A percentile compares a stretch with the other conserved stretches of the same genome.
These are phyloP conservation scores for Penicillium salamii DNA, from an alignment of 495 filamentous ascomycete species.

Conservation along the genomic window DNA sequence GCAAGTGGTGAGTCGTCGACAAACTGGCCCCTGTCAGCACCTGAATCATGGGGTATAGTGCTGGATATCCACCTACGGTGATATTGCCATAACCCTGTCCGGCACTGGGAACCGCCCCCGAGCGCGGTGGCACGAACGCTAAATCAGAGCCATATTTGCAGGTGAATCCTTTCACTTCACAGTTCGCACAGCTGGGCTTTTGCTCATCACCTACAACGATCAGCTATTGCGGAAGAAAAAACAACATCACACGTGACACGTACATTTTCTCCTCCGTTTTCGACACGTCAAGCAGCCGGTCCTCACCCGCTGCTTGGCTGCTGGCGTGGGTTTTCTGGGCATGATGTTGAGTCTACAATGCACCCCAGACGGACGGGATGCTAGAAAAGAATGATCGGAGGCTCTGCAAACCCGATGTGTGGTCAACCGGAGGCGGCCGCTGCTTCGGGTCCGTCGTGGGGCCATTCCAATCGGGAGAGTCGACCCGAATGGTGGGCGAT, in stretches of 20 bases:
- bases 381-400: constrained; percentile 14
- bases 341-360: constrained; percentile 12
- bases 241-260: constrained; percentile 3
- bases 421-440: constrained; percentile 12
- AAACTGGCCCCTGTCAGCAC: constrained; percentile 16
- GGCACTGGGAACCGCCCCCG: constrained; percentile 6
- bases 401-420: constrained; percentile 17
- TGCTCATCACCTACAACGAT: constrained; percentile 22
- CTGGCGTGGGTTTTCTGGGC: constrained; percentile 27
- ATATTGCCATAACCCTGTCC: constrained; percentile 18
- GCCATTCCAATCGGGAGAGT: constrained; percentile 8
- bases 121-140: constrained; percentile 18
- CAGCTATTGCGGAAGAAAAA: not conserved
- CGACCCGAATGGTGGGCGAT: constrained; percentile 5
- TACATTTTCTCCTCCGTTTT: constrained; percentile 27
- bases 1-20: constrained; percentile 23
- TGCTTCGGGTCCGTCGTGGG: constrained; percentile 5
- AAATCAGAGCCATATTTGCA: constrained; percentile 27
- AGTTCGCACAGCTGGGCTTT: constrained; percentile 28
- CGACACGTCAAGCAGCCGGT: constrained; percentile 29
- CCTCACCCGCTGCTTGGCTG: constrained; percentile 24
- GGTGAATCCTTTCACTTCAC: constrained; percentile 25
- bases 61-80: constrained; percentile 11
- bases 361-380: constrained; percentile 14
- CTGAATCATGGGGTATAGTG: not conserved